These are phyloP conservation scores for Saccharum officinarum DNA, from an alignment of 176 grass and related monocot species.

Conservation along the genomic window DNA sequence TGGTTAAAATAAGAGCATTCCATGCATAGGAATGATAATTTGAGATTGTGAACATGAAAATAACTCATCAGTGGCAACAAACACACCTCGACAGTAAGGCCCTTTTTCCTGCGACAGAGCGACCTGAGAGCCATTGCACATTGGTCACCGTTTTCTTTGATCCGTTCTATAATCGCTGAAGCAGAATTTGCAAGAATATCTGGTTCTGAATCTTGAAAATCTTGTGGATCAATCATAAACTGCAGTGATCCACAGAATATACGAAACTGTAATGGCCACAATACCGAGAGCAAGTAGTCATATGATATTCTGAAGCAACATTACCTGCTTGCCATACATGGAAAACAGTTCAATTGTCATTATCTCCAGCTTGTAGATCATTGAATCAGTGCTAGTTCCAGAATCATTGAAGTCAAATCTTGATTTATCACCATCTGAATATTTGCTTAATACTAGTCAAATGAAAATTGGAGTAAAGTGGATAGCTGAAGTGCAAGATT, in stretches of 20 bases:
- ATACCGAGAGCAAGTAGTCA: slow-evolving; percentile 16
- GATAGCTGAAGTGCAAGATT: slow-evolving; percentile 17
- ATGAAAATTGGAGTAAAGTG: background rate
- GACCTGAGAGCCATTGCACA: slow-evolving; percentile 61
- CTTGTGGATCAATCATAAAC: slow-evolving; percentile 74
- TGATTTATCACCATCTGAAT: slow-evolving; percentile 62
- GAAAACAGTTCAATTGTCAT: slow-evolving; percentile 81
- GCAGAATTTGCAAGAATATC: slow-evolving; percentile 83
- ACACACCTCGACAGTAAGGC: slow-evolving; percentile 74
- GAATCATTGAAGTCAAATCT: slow-evolving; percentile 50
- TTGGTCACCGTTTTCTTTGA: slow-evolving; percentile 54
- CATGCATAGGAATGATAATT: background rate
- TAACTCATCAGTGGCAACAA: slow-evolving; percentile 9
- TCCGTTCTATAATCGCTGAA: slow-evolving; percentile 68
- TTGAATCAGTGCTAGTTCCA: slow-evolving; percentile 54
- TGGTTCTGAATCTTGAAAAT: slow-evolving; percentile 91
- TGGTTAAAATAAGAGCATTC: background rate
- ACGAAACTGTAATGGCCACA: slow-evolving; percentile 23
- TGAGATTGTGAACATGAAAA: slow-evolving; percentile 9
- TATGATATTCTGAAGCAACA: slow-evolving; percentile 24
- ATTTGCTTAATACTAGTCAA: slow-evolving; percentile 33
- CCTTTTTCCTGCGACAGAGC: slow-evolving; percentile 88
- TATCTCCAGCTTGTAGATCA: slow-evolving; percentile 89
- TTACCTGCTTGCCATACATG: slow-evolving; percentile 82
- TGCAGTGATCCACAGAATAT: slow-evolving; percentile 40